Evolutionary conservation across 2,329 filamentous ascomycete genomes (phyloP), one percentile per base, ranked within the genome.

Genomic region (Epichloe sp.): DNA sequence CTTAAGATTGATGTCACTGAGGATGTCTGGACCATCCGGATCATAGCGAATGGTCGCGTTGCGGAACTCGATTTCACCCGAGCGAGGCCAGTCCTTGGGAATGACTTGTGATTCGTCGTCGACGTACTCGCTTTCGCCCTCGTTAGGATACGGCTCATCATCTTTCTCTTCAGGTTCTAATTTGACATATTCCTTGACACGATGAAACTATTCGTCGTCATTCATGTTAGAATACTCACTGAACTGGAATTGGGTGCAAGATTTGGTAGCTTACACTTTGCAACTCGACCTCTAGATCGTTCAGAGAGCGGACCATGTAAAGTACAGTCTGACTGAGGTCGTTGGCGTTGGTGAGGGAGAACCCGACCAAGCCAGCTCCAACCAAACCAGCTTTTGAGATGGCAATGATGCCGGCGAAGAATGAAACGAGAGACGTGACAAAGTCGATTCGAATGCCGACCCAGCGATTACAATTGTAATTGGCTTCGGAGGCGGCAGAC

Each of bases 291-390:
- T 79, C 77, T 12, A 79, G 65, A 54, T 79, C 74, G 53, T 80
- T 80, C 68, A 77, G 74, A 14, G 68, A 64, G 26, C 76, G 70
- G 8, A 80, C 76, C 37, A 80, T 58, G 31, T 68, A 60, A 23
- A 80, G 57, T 42, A 79, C 79, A 0, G 73, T 73, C 52, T 71
- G 65, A 46, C 73, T 78, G 19, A 79, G 62, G 0, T 72, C 73
- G n/a, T 73, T 77, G 31, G 77, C 76, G 49, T 77, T 79, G 19
- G 70, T 73, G 23, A 80, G 64, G 77, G 77, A 79, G 61, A 79
- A 78, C 4, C 76, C 76, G 3, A 79, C 75, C 44, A 78, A 60
- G 3, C 76, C 76, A 31, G 76, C 74, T 11, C 72, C 68, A 3
- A 78, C 68, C 0, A 67, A 55, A 11, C 70, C 70, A 12, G 70